These are phyloP conservation scores for Leptomonas pyrrhocoris DNA, from an alignment of 208 protist genomes.

Conservation along the genomic window DNA sequence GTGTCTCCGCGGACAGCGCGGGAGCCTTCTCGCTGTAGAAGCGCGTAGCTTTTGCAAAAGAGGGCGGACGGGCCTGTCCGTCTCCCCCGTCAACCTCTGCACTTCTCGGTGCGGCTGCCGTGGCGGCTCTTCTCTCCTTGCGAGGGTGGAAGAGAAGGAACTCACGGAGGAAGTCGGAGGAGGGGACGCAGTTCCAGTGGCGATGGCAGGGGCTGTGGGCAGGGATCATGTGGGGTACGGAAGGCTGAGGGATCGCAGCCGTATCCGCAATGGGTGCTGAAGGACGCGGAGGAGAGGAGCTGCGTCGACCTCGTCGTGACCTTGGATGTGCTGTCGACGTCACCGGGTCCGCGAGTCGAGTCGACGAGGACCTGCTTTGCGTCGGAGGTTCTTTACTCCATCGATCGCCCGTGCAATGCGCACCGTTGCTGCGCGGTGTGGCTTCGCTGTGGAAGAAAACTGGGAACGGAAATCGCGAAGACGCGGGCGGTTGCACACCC, in stretches of 20 bases:
- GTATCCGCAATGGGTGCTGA: neutral
- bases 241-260: neutral
- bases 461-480: slow-evolving; percentile 7
- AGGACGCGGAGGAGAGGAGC: neutral
- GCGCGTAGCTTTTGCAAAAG: neutral
- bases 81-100: neutral
- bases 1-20: neutral
- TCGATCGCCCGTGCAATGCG: neutral
- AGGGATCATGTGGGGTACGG: neutral
- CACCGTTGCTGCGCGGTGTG: neutral
- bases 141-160: neutral
- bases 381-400: neutral
- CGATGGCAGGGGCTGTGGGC: neutral
- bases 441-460: neutral
- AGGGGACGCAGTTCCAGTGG: slow-evolving; percentile 10
- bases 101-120: neutral
- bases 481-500: neutral
- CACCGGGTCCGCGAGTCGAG: no score
- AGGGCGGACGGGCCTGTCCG: neutral
- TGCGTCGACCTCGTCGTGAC: neutral
- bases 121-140: neutral
- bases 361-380: no score
- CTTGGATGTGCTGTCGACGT: no score
- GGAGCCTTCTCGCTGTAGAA: neutral
- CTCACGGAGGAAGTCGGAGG: slow-evolving; percentile 2